Evolutionary conservation across 371 early-diverging fungal genomes (phyloP).

Genomic region (Entomophthora muscae): DNA sequence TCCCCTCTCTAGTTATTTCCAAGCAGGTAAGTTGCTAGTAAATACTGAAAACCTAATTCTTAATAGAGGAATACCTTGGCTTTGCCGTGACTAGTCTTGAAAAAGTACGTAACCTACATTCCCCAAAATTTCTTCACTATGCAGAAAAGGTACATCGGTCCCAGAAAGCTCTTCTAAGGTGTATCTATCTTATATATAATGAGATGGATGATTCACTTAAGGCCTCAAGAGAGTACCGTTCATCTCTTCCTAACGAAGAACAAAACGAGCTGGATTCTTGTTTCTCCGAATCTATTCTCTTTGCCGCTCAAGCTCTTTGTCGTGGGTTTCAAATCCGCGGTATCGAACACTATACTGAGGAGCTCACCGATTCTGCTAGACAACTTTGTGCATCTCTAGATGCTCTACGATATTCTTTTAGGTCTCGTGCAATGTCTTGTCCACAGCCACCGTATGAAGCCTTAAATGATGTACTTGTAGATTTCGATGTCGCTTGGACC

Average conservation of each 20-base stretch:
- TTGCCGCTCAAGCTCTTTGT: slow-evolving; percentile 2
- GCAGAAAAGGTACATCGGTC: slow-evolving; percentile 1
- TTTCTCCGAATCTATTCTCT: neutral
- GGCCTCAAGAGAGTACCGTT: neutral
- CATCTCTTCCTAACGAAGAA: neutral
- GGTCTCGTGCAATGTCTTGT: neutral
- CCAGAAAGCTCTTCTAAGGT: neutral
- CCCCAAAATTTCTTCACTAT: neutral
- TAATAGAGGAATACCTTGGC: neutral
- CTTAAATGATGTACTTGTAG: neutral
- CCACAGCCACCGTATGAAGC: neutral
- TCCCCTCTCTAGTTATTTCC: too few relatives aligned
- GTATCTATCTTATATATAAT: neutral
- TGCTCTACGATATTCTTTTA: neutral
- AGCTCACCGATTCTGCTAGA: neutral
- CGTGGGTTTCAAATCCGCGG: neutral
- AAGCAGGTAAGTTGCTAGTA: too few relatives aligned
- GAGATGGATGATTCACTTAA: neutral
- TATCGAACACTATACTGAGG: neutral
- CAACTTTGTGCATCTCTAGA: neutral
- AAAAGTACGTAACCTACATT: neutral
- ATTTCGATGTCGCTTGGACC: neutral
- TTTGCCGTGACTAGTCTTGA: neutral
- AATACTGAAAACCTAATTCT: neutral
- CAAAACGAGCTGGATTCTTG: neutral